Percentiles rank a stretch among this genome's conserved stretches.
phyloP scores from a whole-genome alignment of 2,329 filamentous ascomycete species.

The Huntiella moniliformis region DNA sequence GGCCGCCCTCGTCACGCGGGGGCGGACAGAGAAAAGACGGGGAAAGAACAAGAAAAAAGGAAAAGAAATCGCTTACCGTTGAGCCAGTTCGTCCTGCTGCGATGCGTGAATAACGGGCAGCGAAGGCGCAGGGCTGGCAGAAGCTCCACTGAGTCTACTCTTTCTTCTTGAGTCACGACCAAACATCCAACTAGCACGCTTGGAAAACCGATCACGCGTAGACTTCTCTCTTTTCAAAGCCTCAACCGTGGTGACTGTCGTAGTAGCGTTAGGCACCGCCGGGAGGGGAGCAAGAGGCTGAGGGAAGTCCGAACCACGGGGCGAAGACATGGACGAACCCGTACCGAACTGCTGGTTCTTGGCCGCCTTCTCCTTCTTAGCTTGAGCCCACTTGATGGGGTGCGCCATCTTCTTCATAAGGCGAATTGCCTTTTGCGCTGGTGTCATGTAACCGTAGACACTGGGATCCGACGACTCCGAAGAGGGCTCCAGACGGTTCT shows the following conservation, averaged over 20 bases:
- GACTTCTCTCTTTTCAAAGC: conserved; percentile 6
- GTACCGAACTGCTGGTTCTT: conserved; percentile 1
- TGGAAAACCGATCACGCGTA: conserved; percentile 2
- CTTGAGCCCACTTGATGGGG: conserved; percentile 9
- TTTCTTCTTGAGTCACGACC: conserved; percentile 1
- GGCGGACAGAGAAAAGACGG: background rate
- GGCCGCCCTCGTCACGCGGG: background rate
- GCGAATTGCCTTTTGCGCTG: conserved; percentile 10
- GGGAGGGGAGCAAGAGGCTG: background rate
- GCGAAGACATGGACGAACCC: too few relatives aligned
- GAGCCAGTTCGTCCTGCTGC: conserved; percentile 2
- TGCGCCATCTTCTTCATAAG: conserved; percentile 10
- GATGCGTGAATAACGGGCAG: conserved; percentile 8
- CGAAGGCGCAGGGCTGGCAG: conserved; percentile 2
- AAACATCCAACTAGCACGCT: conserved; percentile 8
- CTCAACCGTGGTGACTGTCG: conserved; percentile 7
- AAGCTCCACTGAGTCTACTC: conserved; percentile 5
- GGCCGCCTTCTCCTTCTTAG: conserved; percentile 8
- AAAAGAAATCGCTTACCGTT: too few relatives aligned
- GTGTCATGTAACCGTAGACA: conserved; percentile 11
- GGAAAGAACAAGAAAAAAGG: background rate
- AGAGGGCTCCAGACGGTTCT: conserved; percentile 10
- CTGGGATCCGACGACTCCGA: conserved; percentile 9
- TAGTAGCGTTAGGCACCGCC: background rate
- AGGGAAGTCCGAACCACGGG: too few relatives aligned